Evolutionary conservation across 768 basidiomycete genomes (phyloP), one percentile per base, ranked within the genome.

Genomic region (Sporobolomyces roseus): DNA sequence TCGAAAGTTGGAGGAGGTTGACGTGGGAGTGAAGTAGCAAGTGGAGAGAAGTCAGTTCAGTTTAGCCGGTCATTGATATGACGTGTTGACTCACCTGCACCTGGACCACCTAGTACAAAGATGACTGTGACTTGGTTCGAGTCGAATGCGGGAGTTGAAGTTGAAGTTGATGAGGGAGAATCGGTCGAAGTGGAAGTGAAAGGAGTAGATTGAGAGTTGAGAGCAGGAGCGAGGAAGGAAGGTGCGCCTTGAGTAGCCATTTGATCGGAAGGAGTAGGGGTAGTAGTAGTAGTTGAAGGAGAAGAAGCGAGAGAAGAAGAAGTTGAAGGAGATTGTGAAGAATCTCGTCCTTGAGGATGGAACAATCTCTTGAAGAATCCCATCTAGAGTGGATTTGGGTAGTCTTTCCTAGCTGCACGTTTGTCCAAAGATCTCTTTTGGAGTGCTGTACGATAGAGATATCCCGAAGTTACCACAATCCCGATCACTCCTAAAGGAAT

Each of bases 71-170:
- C n/a, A n/a, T n/a, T n/a, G n/a, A n/a, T 8, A 33, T 35, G 27
- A 35, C 32, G 8, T 27, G 16, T 17, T 21, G 50, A 36, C 80
- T 73, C 70, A 88, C 93, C 93, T 75, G 93, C 93, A 58, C 96
- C 96, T 25, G 96, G 96, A 1, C 96, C 96, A 43, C 96, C 96
- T 19, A 99, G 87, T 30, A 98, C 93, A 76, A 90, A 99, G 76
- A 98, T 83, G 65, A 99, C 93, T 23, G 84, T 87, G 75, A 97
- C 88, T 71, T 90, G 87, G 53, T 78, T 77, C 36, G 81, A 78
- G 78, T 90, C 86, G 75, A 96, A 94, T 3, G 81, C 82, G 21
- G 54, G 21, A 19, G 54, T 23, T 55, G 23, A 7, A 83, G 50
- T 9, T 33, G 52, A 30, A 8, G 53, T 48, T 8, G 61, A 30